Evolutionary conservation across 73 alveolate species (phyloP).

Genomic region (Stentor coeruleus): DNA sequence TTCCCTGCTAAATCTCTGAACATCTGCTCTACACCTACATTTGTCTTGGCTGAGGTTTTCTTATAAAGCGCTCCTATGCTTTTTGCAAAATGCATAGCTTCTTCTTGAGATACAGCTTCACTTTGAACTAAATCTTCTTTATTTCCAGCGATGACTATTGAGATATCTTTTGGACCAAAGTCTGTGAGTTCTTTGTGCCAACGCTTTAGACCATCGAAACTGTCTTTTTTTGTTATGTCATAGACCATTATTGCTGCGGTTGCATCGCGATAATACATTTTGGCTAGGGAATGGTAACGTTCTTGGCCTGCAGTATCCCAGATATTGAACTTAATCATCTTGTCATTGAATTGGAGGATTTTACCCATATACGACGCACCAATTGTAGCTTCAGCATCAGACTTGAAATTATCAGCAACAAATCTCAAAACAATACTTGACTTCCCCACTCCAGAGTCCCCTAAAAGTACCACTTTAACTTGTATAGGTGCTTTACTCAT

Average conservation of each 20-base stretch:
- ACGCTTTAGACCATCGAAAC: background rate
- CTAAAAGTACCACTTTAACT: background rate
- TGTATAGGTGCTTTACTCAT: no score
- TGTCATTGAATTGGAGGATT: background rate
- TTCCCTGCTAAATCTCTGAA: background rate
- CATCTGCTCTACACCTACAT: background rate
- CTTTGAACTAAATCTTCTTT: background rate
- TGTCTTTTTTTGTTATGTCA: background rate
- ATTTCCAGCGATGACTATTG: background rate
- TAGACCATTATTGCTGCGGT: background rate
- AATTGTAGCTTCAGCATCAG: background rate
- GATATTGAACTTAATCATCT: background rate
- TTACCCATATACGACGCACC: background rate
- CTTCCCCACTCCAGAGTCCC: background rate
- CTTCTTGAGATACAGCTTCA: background rate
- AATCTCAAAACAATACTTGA: background rate
- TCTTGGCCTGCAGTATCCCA: constrained; percentile 78
- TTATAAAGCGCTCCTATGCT: background rate
- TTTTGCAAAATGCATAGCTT: background rate
- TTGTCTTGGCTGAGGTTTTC: background rate
- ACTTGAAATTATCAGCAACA: background rate
- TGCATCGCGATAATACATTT: constrained; percentile 35
- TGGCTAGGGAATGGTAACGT: constrained; percentile 39
- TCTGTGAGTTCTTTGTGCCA: background rate
- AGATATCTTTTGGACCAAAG: no score